Conservation (phyloP, 257 asterid species). For the Voacanga thouarsii region DNA sequence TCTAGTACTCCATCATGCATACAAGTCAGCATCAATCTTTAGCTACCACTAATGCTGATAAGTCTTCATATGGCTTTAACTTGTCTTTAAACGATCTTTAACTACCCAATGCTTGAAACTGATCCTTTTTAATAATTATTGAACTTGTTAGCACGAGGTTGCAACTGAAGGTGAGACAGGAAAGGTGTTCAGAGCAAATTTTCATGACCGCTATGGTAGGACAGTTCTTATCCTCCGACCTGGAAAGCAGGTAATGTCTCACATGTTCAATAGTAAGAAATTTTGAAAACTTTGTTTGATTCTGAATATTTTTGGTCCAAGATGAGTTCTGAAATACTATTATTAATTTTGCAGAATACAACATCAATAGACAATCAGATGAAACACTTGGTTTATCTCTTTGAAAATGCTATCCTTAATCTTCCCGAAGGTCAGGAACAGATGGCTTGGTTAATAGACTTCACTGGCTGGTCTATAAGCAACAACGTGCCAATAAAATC, state of each 20-base stretch:
- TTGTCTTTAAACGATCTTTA: background rate
- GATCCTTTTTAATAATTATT: background rate
- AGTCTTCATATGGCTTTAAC: background rate
- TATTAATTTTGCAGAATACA: constrained; percentile 60
- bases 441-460: constrained; percentile 95
- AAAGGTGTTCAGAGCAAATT: constrained; percentile 72
- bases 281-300: constrained; percentile 2
- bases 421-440: constrained; percentile 94
- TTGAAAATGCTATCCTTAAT: constrained; percentile 86
- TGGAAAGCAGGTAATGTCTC: constrained; percentile 64
- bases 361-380: constrained; percentile 75
- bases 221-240: constrained; percentile 88
- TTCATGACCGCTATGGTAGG: constrained; percentile 84
- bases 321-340: constrained; percentile 4
- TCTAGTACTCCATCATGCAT: background rate
- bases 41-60: background rate
- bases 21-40: background rate
- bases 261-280: background rate
- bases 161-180: constrained; percentile 92
- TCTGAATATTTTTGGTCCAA: background rate
- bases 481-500: constrained; percentile 75
- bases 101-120: background rate
- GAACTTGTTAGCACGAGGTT: constrained; percentile 59
- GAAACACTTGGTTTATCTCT: constrained; percentile 77
- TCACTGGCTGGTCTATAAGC: constrained; percentile 83